Base-by-base conservation (phyloP, 768 basidiomycete species). In the Epithele typhae region DNA sequence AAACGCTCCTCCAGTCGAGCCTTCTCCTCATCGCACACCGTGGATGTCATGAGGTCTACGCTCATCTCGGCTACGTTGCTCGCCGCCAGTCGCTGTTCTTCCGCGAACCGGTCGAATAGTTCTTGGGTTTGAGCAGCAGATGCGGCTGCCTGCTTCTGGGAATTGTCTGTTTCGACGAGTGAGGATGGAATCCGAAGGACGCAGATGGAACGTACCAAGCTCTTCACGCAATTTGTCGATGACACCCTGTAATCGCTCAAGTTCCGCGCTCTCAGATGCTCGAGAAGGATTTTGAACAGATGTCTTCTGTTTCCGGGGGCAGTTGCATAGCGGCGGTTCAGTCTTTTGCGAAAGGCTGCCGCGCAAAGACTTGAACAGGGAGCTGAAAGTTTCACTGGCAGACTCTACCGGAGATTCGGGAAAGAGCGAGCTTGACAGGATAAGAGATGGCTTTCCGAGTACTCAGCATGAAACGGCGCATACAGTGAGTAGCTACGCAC, bases 141-240 rank as follows among this genome's bases (percentile, higher is more conserved):
- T 8, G 54, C 41, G 2, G 47, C 50, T 3, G 74, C 63, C 41
- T 77, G 68, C 35, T 75, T 73, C 55, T 74, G 75, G 4, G 76
- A 71, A 46, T 69, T 64, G 9, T 73, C 79, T 82, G 50, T 2
- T 19, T 25, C 14, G 21, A 5, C 7, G 30, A 42, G 37, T 30
- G 49, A 40, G 14, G 23, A 22, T 14, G 18, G 11, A 37, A 11
- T 5, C 15, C 3, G 38, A 7, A 12, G 42, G 15, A 27, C 17
- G 19, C 30, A 19, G 1, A n/a, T 19, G 32, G 1, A 18, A 64
- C 72, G 15, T 51, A 83, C 87, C 78, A 11, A 89, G 67, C 58
- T 90, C 82, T 11, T 64, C 57, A 45, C 75, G 73, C 24, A 89
- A 68, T 15, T 62, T 65, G 9, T 70, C 56, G 35, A 89, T 75